Base-by-base conservation (phyloP, 257 asterid species). In the Nicotiana paniculata region DNA sequence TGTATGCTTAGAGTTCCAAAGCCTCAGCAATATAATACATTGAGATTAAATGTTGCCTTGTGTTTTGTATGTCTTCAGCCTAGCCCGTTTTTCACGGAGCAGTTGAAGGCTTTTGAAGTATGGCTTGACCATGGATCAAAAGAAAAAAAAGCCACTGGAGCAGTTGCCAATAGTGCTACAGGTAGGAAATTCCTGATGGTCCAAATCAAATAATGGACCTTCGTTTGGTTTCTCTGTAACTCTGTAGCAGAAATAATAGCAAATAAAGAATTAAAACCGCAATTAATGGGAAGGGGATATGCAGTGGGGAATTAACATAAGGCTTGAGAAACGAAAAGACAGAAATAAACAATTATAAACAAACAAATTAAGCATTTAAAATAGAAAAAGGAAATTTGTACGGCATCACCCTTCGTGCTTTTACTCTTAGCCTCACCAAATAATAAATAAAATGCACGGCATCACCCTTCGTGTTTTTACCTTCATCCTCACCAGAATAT, bases 41-140 rank as follows among this genome's bases (percentile, higher is more conserved):
- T 43, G 46, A 7, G 59, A 48, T 72, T 24, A 46, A 69, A 72
- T 46, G 8, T 72, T 46, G 11, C 21, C 68, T 24, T 35, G 78
- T 59, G 79, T 85, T 81, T 26, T 35, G 37, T 54, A 28, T 53
- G 46, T 82, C 69, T 77, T 81, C 97, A 96, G 99, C 98, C 98
- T 15, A 96, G 99, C 85, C 97, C 97, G 66, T 94, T 96, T 79
- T 90, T 90, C 78, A 86, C 90, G 39, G 94, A 90, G 87, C 92
- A 89, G 91, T 87, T 95, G 89, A 93, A 97, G 46, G 99, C 99
- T 76, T 96, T 96, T 92, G 99, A 96, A 87, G 97, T 96, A 77
- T 96, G 99, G 99, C 98, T 96, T 83, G 98, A 96, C 90, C 98
- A 93, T 90, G 99, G 99, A 85, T 96, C 99, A 70, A 96, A 96